These are phyloP conservation scores for Erysimum pusillum DNA, from an alignment of 441 rosid species.

Conservation along the genomic window DNA sequence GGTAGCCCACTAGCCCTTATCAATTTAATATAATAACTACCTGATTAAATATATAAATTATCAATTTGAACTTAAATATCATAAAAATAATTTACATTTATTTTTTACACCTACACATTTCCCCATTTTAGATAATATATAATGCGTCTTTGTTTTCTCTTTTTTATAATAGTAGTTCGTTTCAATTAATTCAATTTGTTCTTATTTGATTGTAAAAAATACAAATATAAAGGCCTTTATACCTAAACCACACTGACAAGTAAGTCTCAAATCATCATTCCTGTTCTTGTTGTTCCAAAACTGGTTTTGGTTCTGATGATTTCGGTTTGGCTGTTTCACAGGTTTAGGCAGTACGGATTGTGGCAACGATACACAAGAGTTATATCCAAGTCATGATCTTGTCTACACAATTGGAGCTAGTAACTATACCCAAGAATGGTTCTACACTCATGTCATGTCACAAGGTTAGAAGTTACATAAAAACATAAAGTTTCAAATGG, in stretches of 20 bases:
- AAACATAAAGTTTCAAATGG: conserved; percentile 1
- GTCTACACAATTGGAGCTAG: conserved; percentile 47
- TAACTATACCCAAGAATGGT: conserved; percentile 45
- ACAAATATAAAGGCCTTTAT: conserved; percentile 21
- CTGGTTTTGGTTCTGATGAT: conserved; percentile 14
- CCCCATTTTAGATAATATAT: too few relatives aligned
- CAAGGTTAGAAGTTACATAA: conserved; percentile 24
- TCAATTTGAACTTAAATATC: too few relatives aligned
- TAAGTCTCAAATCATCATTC: conserved; percentile 26
- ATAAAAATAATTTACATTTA: too few relatives aligned
- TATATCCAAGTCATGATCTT: conserved; percentile 40
- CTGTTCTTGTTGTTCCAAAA: background rate
- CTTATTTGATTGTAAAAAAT: too few relatives aligned
- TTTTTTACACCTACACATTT: too few relatives aligned
- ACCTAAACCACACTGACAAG: conserved; percentile 47
- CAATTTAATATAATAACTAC: too few relatives aligned
- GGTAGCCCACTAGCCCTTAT: too few relatives aligned
- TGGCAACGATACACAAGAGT: conserved; percentile 47
- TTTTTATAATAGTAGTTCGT: too few relatives aligned
- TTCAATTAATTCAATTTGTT: too few relatives aligned
- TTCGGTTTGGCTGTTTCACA: conserved; percentile 22
- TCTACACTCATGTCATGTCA: conserved; percentile 53
- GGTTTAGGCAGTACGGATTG: conserved; percentile 48
- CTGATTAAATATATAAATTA: too few relatives aligned
- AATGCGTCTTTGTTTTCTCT: too few relatives aligned